Percentiles rank a stretch among this genome's conserved stretches.
Evolutionary conservation across 768 basidiomycete species (phyloP).

Genomic region (Steccherinum ochraceum): DNA sequence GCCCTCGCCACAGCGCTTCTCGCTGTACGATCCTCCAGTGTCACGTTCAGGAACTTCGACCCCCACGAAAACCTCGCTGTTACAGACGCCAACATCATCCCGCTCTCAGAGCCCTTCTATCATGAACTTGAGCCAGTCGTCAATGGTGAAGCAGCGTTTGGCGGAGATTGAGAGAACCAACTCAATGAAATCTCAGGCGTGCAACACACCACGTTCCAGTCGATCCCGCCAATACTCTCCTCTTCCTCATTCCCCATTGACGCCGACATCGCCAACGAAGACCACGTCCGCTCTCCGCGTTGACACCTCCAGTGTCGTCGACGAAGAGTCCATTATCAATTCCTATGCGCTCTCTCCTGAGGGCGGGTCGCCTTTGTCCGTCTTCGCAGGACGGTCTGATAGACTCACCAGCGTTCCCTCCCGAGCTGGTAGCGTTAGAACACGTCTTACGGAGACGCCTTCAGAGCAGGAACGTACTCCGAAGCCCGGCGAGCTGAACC

Average conservation of each 20-base stretch:
- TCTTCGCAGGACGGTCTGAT: slow-evolving; percentile 1
- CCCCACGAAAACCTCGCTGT: slow-evolving; percentile 9
- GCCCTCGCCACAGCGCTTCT: slow-evolving; percentile 5
- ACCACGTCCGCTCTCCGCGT: slow-evolving; percentile 2
- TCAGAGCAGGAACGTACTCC: background rate
- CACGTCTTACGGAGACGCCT: background rate
- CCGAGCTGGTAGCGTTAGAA: background rate
- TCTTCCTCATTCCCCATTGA: background rate
- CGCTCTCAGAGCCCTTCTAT: slow-evolving; percentile 52
- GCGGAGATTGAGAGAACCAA: slow-evolving; percentile 45
- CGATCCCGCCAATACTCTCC: slow-evolving; percentile 7
- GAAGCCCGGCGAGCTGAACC: background rate
- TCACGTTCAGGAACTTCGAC: slow-evolving; percentile 17
- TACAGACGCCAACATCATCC: slow-evolving; percentile 19
- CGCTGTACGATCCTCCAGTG: slow-evolving; percentile 10
- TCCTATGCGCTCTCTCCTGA: background rate
- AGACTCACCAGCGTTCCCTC: background rate
- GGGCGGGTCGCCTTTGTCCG: slow-evolving; percentile 3
- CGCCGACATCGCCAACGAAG: background rate
- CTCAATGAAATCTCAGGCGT: slow-evolving; percentile 12
- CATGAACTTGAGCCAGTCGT: slow-evolving; percentile 50
- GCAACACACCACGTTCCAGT: slow-evolving; percentile 6
- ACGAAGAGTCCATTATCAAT: slow-evolving; percentile 6
- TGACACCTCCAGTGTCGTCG: slow-evolving; percentile 3
- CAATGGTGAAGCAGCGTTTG: slow-evolving; percentile 61